A percentile compares a stretch with the other conserved stretches of the same genome.
Evolutionary conservation across 495 filamentous ascomycete genomes (phyloP).

Genomic region (Darksidea phi): DNA sequence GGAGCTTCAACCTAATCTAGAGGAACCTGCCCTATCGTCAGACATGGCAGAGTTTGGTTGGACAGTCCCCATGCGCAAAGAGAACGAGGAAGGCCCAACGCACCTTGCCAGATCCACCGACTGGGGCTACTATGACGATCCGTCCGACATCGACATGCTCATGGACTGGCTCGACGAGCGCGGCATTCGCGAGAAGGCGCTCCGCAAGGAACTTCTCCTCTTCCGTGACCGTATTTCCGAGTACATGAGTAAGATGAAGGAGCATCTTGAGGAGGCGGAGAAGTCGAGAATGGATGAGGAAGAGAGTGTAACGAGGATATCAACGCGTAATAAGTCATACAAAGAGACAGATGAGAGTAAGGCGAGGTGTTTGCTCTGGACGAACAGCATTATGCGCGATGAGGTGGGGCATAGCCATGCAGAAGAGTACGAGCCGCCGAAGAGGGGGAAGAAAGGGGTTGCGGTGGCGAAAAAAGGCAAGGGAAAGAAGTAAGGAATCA

Average conservation of each 20-base stretch:
- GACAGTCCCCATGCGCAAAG: constrained; percentile 81
- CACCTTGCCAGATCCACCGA: constrained; percentile 73
- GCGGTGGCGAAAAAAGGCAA: constrained; percentile 31
- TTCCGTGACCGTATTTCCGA: constrained; percentile 74
- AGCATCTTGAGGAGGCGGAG: constrained; percentile 60
- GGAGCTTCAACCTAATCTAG: constrained; percentile 79
- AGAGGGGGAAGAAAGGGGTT: constrained; percentile 49
- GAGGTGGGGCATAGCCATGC: constrained; percentile 82
- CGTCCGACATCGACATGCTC: constrained; percentile 70
- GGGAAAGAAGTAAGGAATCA: constrained; percentile 16
- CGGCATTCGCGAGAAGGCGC: constrained; percentile 76
- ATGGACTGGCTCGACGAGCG: constrained; percentile 85
- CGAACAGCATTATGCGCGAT: constrained; percentile 71
- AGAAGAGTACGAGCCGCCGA: constrained; percentile 66
- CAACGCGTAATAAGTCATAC: constrained; percentile 58
- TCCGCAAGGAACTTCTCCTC: constrained; percentile 77
- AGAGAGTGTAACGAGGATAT: constrained; percentile 57
- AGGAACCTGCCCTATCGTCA: constrained; percentile 61
- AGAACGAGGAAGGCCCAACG: constrained; percentile 78
- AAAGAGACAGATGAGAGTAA: constrained; percentile 52
- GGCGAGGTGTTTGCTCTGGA: constrained; percentile 78
- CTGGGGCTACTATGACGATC: constrained; percentile 88
- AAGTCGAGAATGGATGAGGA: constrained; percentile 57
- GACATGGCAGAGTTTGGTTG: constrained; percentile 68
- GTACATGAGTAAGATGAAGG: constrained; percentile 75